Conservation (phyloP, 768 basidiomycete species). For the Hortiboletus campestris region DNA sequence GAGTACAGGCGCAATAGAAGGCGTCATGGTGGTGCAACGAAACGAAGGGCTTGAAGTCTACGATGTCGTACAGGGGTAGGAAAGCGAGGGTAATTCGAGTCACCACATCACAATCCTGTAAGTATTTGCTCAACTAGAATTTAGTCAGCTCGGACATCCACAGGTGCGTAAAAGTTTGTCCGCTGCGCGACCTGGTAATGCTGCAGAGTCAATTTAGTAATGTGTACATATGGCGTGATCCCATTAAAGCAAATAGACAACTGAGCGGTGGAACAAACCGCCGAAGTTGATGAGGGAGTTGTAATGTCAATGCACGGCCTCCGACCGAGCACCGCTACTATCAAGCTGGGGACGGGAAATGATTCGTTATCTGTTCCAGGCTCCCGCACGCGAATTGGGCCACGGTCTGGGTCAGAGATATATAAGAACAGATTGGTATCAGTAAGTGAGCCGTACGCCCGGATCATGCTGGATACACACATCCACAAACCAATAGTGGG, state of each 20-base stretch:
- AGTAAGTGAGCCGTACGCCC: too few relatives aligned
- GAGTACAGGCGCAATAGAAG: slow-evolving; percentile 18
- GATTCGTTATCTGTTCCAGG: too few relatives aligned
- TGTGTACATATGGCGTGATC: neutral
- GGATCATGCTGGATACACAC: too few relatives aligned
- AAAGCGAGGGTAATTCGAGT: neutral
- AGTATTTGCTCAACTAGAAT: neutral
- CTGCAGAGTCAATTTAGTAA: neutral
- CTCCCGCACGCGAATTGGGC: neutral
- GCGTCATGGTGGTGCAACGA: slow-evolving; percentile 3
- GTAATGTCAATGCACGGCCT: too few relatives aligned
- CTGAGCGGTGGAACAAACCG: too few relatives aligned
- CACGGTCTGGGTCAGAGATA: neutral
- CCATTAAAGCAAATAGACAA: neutral
- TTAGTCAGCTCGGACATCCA: too few relatives aligned
- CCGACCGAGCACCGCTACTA: too few relatives aligned
- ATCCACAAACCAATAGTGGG: too few relatives aligned
- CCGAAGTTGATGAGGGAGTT: too few relatives aligned
- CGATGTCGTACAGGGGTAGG: neutral
- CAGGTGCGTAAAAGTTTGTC: too few relatives aligned
- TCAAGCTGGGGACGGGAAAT: too few relatives aligned
- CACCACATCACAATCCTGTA: neutral
- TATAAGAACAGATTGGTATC: neutral
- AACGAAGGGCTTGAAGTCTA: neutral
- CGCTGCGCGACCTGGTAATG: too few relatives aligned